Base-by-base conservation (phyloP, 495 filamentous ascomycete genomes). In the Emericellopsis terricola region DNA sequence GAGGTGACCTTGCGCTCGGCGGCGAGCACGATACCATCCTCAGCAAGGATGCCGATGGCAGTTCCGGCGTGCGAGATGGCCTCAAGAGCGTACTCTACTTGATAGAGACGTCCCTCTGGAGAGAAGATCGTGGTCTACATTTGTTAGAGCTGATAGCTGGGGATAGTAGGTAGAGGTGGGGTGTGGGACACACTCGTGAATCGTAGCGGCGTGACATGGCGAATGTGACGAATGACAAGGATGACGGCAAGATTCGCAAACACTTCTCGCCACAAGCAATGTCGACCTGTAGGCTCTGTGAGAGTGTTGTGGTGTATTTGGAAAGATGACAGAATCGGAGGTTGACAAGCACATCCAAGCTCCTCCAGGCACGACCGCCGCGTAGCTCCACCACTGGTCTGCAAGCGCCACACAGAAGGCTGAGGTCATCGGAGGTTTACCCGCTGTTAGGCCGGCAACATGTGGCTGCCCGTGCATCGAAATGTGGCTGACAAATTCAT, bases 41-140 rank as follows among this genome's bases (percentile, higher is more conserved):
- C 84, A 35, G 89, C 87, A 41, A 97, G 69, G 47, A 97, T 93
- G 31, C 89, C 89, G 40, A 97, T 72, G 39, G 89, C 89, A 15
- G 89, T 97, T 38, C 89, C 89, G 41, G 89, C 89, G 49, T 97
- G 91, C 31, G 91, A 96, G 50, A 97, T 97, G 48, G 89, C 89
- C 53, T 97, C 89, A 15, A 97, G 73, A 10, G 89, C 89, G 71
- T 97, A 97, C 71, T 97, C 89, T 44, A 97, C 89, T 60, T 97
- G 89, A 59, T 97, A 97, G 34, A 97, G 71, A 46, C 89, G 85
- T 34, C 89, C 89, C 61, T 97, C 89, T 40, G 89, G 89, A 32
- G 89, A 97, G 72, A 97, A 97, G 68, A 96, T 97, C 57, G 89
- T 97, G 45, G 89, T 97, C 86, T 96, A 49, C n/a, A n/a, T n/a